Conservation (phyloP, 805 yeast genomes). For the Kluyveromyces wickerhamii region DNA sequence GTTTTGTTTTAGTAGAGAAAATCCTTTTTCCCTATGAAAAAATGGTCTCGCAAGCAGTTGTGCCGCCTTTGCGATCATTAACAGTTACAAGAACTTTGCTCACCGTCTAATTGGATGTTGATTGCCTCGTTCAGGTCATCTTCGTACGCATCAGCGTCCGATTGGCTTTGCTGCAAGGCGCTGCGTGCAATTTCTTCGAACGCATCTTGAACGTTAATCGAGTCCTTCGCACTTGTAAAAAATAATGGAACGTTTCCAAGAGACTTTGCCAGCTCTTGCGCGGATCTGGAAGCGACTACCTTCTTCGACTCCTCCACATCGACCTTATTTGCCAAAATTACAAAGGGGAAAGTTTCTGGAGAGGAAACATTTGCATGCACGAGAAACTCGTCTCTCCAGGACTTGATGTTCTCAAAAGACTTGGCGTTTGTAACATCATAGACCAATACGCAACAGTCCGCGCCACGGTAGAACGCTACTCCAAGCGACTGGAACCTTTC, state of each 20-base stretch:
- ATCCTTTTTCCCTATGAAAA: no score
- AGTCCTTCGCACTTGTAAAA: constrained; percentile 97
- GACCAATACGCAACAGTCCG: constrained; percentile 94
- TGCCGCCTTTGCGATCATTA: no score
- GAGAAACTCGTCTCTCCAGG: constrained; percentile 94
- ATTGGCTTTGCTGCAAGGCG: constrained; percentile 83
- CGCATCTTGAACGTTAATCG: constrained; percentile 90
- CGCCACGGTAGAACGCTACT: constrained; percentile 95
- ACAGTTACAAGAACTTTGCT: constrained; percentile 68
- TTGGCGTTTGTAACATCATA: constrained; percentile 94
- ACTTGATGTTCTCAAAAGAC: constrained; percentile 78
- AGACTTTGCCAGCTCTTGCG: constrained; percentile 52
- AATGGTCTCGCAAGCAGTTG: no score
- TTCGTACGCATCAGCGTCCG: constrained; percentile 66
- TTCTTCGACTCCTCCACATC: constrained; percentile 90
- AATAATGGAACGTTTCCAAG: constrained; percentile 81
- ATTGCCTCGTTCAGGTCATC: constrained; percentile 96
- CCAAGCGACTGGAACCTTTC: constrained; percentile 95
- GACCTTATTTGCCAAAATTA: constrained; percentile 88
- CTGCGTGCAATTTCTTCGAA: constrained; percentile 93
- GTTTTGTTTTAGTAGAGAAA: no score
- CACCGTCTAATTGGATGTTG: constrained; percentile 86
- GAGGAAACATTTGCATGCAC: constrained; percentile 89
- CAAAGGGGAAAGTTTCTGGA: constrained; percentile 94
- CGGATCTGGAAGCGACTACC: constrained; percentile 52